Base-by-base conservation (phyloP, 306 rosid genomes). In the Cicer bijugum region DNA sequence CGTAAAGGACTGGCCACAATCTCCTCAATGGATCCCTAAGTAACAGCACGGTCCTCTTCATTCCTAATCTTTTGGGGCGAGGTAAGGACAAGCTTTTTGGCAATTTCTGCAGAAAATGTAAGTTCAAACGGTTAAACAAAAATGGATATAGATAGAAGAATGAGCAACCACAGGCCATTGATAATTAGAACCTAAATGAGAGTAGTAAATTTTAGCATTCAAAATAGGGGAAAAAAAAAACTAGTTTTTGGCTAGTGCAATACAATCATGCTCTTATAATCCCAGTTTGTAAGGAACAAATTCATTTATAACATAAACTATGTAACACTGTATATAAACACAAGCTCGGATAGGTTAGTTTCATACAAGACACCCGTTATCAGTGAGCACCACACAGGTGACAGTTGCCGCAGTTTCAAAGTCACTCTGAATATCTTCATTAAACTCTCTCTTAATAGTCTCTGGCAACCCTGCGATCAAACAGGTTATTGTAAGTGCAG, bases 1-100 rank as follows among this genome's bases (percentile, higher is more conserved):
- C 85, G 82, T 81, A 90, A 66, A 81, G 67, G 20, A 87, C 84
- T 0, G 88, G 92, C 88, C 97, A 90, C 70, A 78, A 43, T 74
- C 82, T 76, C 72, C 12, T 48, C 12, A 7, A 35, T 3, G 85
- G 80, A 80, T 85, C 90, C 69, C 48, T 79, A 51, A 89, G 89
- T 33, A 43, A 9, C 57, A 85, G 89, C 43, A 83, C 63, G 75
- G 17, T 75, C 69, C 79, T 69, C 9, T 47, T 65, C 58, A 5
- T n/a, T 8, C 9, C 11, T 5, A 6, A 0, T 17, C 63, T 75
- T 3, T 6, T 6, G 16, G 6, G 0, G 16, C 5, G 0, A 14
- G 80, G 44, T 43, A 61, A 33, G 1, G 84, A 78, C 82, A 86
- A 71, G 37, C 67, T 28, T 28, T 48, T 7, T 0, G 88, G 83